phyloP scores from a whole-genome alignment of 23 red algal genomes.

The Gracilaria caudata region DNA sequence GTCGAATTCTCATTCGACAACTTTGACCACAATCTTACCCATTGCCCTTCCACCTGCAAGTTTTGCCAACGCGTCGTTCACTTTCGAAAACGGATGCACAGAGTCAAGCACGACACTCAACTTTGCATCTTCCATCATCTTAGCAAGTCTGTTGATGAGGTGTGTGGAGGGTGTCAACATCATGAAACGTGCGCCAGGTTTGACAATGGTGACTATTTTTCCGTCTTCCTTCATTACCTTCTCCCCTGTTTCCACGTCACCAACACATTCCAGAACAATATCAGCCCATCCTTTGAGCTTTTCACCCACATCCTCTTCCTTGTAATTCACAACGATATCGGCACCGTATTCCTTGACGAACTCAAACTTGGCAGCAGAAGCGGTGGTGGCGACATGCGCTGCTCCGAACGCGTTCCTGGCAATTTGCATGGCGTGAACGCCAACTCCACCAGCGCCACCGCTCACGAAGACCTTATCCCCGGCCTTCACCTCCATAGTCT shows the following conservation, averaged over 20 bases:
- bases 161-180: slow-evolving; percentile 32
- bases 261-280: slow-evolving; percentile 42
- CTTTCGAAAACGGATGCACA: slow-evolving; percentile 29
- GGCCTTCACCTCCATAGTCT: not conserved
- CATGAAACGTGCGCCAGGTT: not conserved
- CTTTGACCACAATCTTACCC: slow-evolving; percentile 51
- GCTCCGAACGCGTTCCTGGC: slow-evolving; percentile 53
- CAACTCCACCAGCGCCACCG: slow-evolving; percentile 70
- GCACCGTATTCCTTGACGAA: slow-evolving; percentile 56
- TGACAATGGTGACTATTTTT: not conserved
- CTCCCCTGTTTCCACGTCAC: slow-evolving; percentile 37
- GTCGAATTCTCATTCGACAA: not conserved
- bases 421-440: slow-evolving; percentile 62
- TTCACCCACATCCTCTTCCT: slow-evolving; percentile 22
- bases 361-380: slow-evolving; percentile 55
- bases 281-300: slow-evolving; percentile 63
- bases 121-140: slow-evolving; percentile 20
- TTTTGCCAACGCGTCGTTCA: slow-evolving; percentile 21
- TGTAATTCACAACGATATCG: slow-evolving; percentile 66
- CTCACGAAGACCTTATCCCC: slow-evolving; percentile 58
- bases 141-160: slow-evolving; percentile 21
- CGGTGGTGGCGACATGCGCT: slow-evolving; percentile 58
- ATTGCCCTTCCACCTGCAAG: slow-evolving; percentile 20
- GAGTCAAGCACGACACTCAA: slow-evolving; percentile 26
- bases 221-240: slow-evolving; percentile 37